Evolutionary conservation across 257 asterid genomes (phyloP).

Genomic region (Lycium ferocissimum): DNA sequence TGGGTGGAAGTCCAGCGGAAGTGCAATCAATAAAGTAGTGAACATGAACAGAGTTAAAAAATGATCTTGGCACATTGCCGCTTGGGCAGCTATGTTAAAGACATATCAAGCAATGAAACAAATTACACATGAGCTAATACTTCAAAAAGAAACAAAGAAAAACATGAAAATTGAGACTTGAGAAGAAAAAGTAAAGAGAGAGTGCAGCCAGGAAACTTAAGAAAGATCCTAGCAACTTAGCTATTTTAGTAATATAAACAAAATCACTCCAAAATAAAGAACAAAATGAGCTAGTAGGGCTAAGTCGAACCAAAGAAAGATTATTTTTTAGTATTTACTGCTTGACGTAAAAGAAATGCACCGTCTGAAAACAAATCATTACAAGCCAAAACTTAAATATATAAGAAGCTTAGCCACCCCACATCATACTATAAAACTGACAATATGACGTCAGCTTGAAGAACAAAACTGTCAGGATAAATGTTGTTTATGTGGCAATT

Average conservation of each 20-base stretch:
- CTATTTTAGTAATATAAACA: neutral
- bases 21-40: neutral
- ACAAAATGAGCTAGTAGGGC: neutral
- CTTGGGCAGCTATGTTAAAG: neutral
- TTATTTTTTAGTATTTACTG: neutral
- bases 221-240: conserved; percentile 2
- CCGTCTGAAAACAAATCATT: neutral
- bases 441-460: neutral
- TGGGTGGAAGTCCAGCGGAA: conserved; percentile 16
- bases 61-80: neutral
- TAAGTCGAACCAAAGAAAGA: neutral
- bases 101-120: neutral
- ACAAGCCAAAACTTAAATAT: neutral
- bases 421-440: neutral
- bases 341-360: neutral
- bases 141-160: neutral
- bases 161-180: neutral
- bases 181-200: neutral
- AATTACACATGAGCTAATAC: neutral
- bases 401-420: neutral
- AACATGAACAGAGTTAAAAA: neutral
- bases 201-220: neutral
- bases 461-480: neutral
- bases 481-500: neutral
- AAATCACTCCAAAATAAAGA: conserved; percentile 9